Base-by-base conservation (phyloP, 139 green algal species). In the Klebsormidium nitens region DNA sequence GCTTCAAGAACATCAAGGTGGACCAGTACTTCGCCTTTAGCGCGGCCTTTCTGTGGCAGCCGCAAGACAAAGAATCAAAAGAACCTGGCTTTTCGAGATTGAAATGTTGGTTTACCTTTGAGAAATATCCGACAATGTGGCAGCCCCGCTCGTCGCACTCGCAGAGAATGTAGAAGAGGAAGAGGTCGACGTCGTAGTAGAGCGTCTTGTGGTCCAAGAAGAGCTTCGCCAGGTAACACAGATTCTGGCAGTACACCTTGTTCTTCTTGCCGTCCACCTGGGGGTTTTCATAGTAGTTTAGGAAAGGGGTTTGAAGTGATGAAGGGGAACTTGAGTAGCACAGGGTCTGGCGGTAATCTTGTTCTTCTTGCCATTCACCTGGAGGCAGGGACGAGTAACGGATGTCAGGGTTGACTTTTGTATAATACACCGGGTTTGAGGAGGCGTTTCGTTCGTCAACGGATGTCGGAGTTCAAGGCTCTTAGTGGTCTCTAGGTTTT, bases 161-260 rank as follows among this genome's bases (percentile, higher is more conserved):
- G 77, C 92, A 97, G 60, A 99, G 79, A 37, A 99, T 83, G 81
- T 99, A 99, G 82, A 99, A 99, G 8, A 99, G 86, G 80, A 99
- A 99, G 26, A 97, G 86, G 85, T 99, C 94, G 17, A 98, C 93
- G 65, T 99, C 94, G 76, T 96, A 99, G 86, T 96, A 97, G 17
- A 97, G 85, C 47, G 92, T 97, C 86, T 98, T 97, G 86, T 98
- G 93, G 84, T 99, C 93, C 77, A 99, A 81, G 79, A 99, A 99
- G 55, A 99, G 87, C 83, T 99, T 99, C 49, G 94, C 90, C 78
- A 99, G 83, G 80, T 93, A 97, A 83, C 91, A 97, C 80, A 99
- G 79, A 76, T 96, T 96, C 82, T 98, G 92, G 82, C 89, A 96
- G 82, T 90, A 97, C 8, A 83, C 81, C 72, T 93, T 94, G 76